These are phyloP conservation scores for Phyllostachys edulis DNA, from an alignment of 176 grass and related monocot genomes.

Conservation along the genomic window DNA sequence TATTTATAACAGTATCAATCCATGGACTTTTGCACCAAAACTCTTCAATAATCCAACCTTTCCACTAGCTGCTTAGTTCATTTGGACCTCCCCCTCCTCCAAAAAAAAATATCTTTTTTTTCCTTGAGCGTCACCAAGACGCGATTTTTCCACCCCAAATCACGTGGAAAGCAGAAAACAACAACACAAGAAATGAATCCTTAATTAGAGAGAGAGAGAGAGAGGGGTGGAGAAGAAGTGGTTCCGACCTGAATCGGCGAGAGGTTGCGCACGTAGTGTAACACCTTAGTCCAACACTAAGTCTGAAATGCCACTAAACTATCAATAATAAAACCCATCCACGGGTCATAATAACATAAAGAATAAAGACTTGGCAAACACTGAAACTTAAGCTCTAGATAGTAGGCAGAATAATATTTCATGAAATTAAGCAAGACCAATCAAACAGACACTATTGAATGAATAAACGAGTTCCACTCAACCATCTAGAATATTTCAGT, in stretches of 20 bases:
- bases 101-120: background rate
- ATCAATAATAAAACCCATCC: too few species aligned
- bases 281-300: too few species aligned
- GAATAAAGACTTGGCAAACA: too few species aligned
- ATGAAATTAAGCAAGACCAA: too few species aligned
- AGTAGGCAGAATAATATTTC: too few species aligned
- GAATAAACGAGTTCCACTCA: too few species aligned
- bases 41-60: background rate
- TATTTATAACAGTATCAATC: background rate
- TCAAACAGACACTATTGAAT: too few species aligned
- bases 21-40: background rate
- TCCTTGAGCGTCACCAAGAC: background rate
- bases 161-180: constrained; percentile 8
- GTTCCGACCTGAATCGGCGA: constrained; percentile 72
- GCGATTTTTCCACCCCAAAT: constrained; percentile 24
- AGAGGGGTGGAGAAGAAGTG: background rate
- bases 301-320: too few species aligned
- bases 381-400: too few species aligned
- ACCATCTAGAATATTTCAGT: too few species aligned
- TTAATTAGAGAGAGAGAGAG: background rate
- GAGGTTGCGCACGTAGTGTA: constrained; percentile 62
- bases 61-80: background rate
- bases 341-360: too few species aligned
- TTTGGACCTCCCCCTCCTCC: background rate
- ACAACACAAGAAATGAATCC: constrained; percentile 15